Conservation (phyloP, 352 stramenopile genomes). For the Globisporangium nagaii region DNA sequence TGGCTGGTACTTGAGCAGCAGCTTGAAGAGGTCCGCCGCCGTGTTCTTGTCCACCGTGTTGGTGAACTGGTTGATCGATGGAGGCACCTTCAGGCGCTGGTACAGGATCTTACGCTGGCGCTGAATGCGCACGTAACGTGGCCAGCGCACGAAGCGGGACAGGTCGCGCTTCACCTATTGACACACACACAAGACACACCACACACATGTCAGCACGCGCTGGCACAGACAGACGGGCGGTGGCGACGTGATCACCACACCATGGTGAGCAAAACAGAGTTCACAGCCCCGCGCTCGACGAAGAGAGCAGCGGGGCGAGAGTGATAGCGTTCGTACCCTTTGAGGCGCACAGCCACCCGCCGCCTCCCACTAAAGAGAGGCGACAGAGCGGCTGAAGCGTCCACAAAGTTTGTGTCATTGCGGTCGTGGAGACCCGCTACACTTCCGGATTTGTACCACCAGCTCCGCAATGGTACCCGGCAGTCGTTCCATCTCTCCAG, state of each 20-base stretch:
- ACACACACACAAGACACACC: constrained; percentile 11
- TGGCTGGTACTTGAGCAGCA: constrained; percentile 99
- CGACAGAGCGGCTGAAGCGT: constrained; percentile 34
- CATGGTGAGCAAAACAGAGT: constrained; percentile 10
- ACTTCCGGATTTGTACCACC: constrained; percentile 20
- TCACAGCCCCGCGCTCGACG: constrained; percentile 1
- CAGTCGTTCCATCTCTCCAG: not conserved
- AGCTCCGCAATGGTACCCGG: constrained; percentile 1
- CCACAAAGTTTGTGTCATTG: constrained; percentile 92
- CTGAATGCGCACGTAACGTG: constrained; percentile 98
- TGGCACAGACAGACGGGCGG: not conserved
- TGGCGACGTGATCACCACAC: not conserved
- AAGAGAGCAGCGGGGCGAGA: constrained; percentile 5
- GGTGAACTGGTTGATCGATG: constrained; percentile 98
- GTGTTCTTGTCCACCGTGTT: constrained; percentile 98
- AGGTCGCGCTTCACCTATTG: constrained; percentile 93
- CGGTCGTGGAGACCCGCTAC: constrained; percentile 88
- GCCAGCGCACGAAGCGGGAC: constrained; percentile 98
- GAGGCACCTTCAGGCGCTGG: constrained; percentile 98
- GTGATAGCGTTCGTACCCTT: constrained; percentile 63
- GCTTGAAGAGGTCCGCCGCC: constrained; percentile 96
- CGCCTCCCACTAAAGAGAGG: not conserved
- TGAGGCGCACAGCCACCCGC: constrained; percentile 44
- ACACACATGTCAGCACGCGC: constrained; percentile 8
- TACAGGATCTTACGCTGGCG: constrained; percentile 98